Conservation (phyloP, 2,329 filamentous ascomycete species). For the Aureobasidium melanogenum region DNA sequence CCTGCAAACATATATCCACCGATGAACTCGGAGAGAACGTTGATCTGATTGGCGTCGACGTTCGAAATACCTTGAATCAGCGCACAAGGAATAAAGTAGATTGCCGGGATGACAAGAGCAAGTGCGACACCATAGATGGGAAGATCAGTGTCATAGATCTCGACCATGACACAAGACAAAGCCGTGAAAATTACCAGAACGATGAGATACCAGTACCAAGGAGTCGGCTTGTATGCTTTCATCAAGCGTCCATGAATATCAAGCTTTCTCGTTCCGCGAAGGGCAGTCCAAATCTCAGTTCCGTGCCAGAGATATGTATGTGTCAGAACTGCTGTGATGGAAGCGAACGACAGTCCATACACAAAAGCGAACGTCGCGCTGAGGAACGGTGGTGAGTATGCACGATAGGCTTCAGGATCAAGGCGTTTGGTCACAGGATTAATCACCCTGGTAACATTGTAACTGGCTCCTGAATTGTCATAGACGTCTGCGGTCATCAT, state of each 20-base stretch:
- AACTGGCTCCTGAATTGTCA: slow-evolving; percentile 71
- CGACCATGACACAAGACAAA: slow-evolving; percentile 20
- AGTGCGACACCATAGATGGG: slow-evolving; percentile 82
- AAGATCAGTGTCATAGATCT: slow-evolving; percentile 21
- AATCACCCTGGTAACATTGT: slow-evolving; percentile 73
- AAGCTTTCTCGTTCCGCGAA: slow-evolving; percentile 20
- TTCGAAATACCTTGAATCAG: slow-evolving; percentile 80
- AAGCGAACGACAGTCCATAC: slow-evolving; percentile 30
- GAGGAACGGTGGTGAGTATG: slow-evolving; percentile 35
- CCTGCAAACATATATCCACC: slow-evolving; percentile 76
- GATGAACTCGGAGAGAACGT: slow-evolving; percentile 42
- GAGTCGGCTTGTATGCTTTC: slow-evolving; percentile 73
- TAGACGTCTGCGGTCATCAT: slow-evolving; percentile 79
- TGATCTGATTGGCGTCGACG: slow-evolving; percentile 21
- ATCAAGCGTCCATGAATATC: slow-evolving; percentile 65
- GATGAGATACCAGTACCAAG: slow-evolving; percentile 54
- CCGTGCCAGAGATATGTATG: slow-evolving; percentile 29
- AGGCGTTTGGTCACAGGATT: slow-evolving; percentile 36
- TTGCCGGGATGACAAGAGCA: slow-evolving; percentile 64
- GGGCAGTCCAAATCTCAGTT: slow-evolving; percentile 24
- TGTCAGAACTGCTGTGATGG: slow-evolving; percentile 28
- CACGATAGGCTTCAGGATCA: slow-evolving; percentile 22
- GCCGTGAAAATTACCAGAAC: slow-evolving; percentile 20
- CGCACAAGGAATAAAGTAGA: slow-evolving; percentile 83
- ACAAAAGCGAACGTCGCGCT: slow-evolving; percentile 30